A percentile compares a stretch with the other conserved stretches of the same genome.
Conservation (phyloP, 2,329 filamentous ascomycete species). For the Colletotrichum destructivum region DNA sequence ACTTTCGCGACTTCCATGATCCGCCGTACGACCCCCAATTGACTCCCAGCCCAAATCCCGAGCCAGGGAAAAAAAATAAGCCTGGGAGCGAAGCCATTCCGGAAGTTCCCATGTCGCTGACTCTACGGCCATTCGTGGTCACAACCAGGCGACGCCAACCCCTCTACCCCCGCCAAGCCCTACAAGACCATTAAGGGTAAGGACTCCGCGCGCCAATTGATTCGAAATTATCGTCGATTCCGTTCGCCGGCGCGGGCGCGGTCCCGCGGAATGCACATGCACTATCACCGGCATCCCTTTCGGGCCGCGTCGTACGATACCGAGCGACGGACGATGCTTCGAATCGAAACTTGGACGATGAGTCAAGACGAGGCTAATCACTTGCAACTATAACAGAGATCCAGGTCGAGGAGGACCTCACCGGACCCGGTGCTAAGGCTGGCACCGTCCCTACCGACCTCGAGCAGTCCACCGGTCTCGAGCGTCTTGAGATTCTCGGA, state of each 20-base stretch:
- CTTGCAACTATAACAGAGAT: constrained; percentile 74
- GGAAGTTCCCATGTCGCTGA: constrained; percentile 34
- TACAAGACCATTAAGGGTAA: constrained; percentile 66
- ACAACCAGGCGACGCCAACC: constrained; percentile 55
- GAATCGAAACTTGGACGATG: background rate
- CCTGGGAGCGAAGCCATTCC: constrained; percentile 27
- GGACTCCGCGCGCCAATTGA: constrained; percentile 42
- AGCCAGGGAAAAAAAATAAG: constrained; percentile 27
- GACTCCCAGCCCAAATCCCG: constrained; percentile 31
- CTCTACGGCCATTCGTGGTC: constrained; percentile 24
- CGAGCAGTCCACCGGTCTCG: constrained; percentile 96
- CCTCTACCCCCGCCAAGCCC: constrained; percentile 55
- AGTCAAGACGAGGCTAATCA: constrained; percentile 26
- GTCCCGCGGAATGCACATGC: constrained; percentile 14
- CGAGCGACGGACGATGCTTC: constrained; percentile 20
- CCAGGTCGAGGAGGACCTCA: constrained; percentile 84
- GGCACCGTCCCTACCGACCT: constrained; percentile 94
- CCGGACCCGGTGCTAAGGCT: constrained; percentile 84
- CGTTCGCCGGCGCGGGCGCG: constrained; percentile 26
- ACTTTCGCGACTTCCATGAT: constrained; percentile 73
- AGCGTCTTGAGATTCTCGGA: constrained; percentile 98
- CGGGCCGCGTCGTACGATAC: constrained; percentile 39
- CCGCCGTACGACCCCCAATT: constrained; percentile 67
- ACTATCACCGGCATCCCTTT: constrained; percentile 20
- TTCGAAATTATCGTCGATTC: constrained; percentile 24